Evolutionary conservation across 768 basidiomycete genomes (phyloP).

Genomic region (Psilocybe subaeruginosa): DNA sequence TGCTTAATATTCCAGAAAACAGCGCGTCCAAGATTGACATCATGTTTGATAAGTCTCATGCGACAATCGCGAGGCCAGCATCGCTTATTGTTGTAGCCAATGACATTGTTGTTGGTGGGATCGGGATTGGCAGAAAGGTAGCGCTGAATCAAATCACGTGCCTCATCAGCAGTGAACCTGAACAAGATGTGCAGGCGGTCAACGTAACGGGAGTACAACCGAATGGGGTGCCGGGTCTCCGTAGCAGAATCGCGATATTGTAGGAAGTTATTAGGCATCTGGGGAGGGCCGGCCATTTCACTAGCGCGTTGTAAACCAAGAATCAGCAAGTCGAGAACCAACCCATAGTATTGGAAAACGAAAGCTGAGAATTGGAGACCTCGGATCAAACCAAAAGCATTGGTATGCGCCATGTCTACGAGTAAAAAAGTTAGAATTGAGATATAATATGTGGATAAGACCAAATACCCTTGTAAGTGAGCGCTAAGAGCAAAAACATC

Average conservation of each 20-base stretch:
- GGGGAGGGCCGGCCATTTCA: slow-evolving; percentile 98
- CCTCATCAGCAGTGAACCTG: slow-evolving; percentile 97
- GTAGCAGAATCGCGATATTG: slow-evolving; percentile 95
- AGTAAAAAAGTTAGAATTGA: background rate
- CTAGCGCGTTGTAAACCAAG: slow-evolving; percentile 97
- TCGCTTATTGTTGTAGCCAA: slow-evolving; percentile 98
- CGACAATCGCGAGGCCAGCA: slow-evolving; percentile 99
- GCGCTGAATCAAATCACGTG: slow-evolving; percentile 95
- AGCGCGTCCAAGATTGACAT: slow-evolving; percentile 96
- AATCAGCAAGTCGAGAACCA: slow-evolving; percentile 93
- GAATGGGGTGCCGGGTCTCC: slow-evolving; percentile 97
- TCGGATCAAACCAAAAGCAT: slow-evolving; percentile 95
- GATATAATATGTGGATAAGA: background rate
- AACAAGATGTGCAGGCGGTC: slow-evolving; percentile 95
- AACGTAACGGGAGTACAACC: slow-evolving; percentile 96
- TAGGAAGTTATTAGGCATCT: slow-evolving; percentile 97
- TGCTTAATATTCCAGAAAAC: slow-evolving; percentile 99
- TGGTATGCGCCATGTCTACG: slow-evolving; percentile 92
- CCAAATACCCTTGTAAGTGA: slow-evolving; percentile 82
- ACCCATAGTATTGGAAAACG: slow-evolving; percentile 98
- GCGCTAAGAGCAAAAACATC: slow-evolving; percentile 36
- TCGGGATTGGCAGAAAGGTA: slow-evolving; percentile 98
- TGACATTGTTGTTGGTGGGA: slow-evolving; percentile 98
- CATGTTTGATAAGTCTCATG: slow-evolving; percentile 99
- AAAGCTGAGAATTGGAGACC: slow-evolving; percentile 98